These are phyloP conservation scores for Sclerotinia sclerotiorum DNA, from an alignment of 2,329 filamentous ascomycete genomes.

Conservation along the genomic window DNA sequence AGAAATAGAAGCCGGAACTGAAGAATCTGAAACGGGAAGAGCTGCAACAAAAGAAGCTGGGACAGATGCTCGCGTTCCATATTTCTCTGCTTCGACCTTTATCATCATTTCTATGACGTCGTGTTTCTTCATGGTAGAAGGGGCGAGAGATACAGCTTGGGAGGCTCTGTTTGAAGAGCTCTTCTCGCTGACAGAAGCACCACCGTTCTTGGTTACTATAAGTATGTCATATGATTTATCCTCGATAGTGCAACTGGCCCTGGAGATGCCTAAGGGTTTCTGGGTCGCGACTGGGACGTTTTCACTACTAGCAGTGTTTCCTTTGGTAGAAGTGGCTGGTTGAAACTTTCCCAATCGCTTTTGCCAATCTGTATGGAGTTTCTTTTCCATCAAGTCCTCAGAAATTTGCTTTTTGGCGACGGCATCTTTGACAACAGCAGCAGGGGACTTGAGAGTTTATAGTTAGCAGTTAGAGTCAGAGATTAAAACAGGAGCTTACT, in stretches of 20 bases:
- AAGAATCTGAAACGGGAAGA: not conserved
- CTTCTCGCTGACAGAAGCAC: not conserved
- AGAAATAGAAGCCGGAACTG: not conserved
- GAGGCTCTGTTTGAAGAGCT: not conserved
- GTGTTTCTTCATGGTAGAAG: slow-evolving; percentile 5
- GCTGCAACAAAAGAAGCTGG: not conserved
- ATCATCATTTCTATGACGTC: not conserved
- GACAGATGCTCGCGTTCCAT: not conserved
- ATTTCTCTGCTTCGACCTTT: not conserved
- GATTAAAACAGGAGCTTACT: not conserved
- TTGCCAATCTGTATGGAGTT: not conserved
- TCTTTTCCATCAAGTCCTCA: not conserved
- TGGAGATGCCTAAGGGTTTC: not conserved
- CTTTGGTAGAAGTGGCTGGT: not conserved
- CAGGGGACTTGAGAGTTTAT: not conserved
- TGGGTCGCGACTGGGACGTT: not conserved
- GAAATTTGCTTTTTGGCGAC: not conserved
- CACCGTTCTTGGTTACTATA: not conserved
- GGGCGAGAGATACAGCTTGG: not conserved
- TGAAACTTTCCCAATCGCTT: not conserved
- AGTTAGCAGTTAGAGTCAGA: not conserved
- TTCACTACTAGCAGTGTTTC: not conserved
- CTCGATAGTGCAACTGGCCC: not conserved
- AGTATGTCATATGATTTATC: not conserved
- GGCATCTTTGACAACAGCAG: not conserved